These are phyloP conservation scores for Sordariomycetes sp. DNA, from an alignment of 2,329 filamentous ascomycete genomes.

Conservation along the genomic window DNA sequence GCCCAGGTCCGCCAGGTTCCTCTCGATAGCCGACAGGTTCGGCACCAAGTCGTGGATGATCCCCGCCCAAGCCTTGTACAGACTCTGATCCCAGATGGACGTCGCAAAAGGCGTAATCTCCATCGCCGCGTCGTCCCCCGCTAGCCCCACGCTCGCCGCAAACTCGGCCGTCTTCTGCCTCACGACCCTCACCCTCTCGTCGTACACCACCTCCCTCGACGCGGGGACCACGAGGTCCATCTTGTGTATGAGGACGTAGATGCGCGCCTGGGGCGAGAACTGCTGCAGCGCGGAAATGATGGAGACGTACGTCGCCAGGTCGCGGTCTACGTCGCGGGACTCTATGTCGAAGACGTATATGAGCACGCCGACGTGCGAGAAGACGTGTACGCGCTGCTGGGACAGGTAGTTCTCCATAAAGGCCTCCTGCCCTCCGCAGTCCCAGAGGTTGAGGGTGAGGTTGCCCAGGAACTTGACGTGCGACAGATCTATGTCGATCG, in stretches of 20 bases:
- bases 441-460: constrained; percentile 93
- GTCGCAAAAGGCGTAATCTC: constrained; percentile 77
- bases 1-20: constrained; percentile 69
- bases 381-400: constrained; percentile 90
- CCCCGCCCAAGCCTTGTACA: constrained; percentile 96
- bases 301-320: constrained; percentile 81
- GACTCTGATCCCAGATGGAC: constrained; percentile 95
- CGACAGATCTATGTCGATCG: constrained; percentile 95
- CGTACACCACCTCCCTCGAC: constrained; percentile 69
- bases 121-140: constrained; percentile 9
- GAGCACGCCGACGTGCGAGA: constrained; percentile 88
- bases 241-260: constrained; percentile 96
- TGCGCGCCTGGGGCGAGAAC: constrained; percentile 65
- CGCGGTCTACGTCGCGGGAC: constrained; percentile 83
- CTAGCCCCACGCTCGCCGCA: constrained; percentile 6
- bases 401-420: constrained; percentile 98
- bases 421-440: constrained; percentile 95
- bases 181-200: constrained; percentile 68
- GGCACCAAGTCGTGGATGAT: constrained; percentile 98
- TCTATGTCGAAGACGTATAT: constrained; percentile 99
- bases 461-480: constrained; percentile 99
- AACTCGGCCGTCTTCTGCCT: constrained; percentile 54
- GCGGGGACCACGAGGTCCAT: constrained; percentile 87
- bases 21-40: constrained; percentile 78
- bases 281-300: constrained; percentile 83